A percentile compares a stretch with the other conserved stretches of the same genome.
These are phyloP conservation scores for Scortechinia acanthostroma DNA, from an alignment of 2,329 filamentous ascomycete genomes.

Conservation along the genomic window DNA sequence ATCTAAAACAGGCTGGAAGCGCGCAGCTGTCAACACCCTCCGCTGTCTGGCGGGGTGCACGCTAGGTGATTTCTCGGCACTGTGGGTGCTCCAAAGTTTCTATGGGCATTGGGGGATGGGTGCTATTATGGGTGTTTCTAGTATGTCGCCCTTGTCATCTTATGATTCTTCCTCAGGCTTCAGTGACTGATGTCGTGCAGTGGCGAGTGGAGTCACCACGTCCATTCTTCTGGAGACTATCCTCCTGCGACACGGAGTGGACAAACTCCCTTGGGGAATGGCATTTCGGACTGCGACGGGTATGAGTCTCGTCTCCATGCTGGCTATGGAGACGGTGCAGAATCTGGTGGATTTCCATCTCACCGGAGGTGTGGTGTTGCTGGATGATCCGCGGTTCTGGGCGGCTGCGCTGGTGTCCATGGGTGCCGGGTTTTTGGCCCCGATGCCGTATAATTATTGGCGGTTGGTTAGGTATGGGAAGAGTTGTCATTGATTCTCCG, in stretches of 20 bases:
- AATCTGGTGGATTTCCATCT: constrained; percentile 46
- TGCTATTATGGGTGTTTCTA: constrained; percentile 41
- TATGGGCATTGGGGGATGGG: constrained; percentile 35
- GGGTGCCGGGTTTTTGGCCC: constrained; percentile 34
- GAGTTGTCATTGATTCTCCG: constrained; percentile 35
- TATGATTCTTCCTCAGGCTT: no score
- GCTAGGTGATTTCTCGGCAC: constrained; percentile 42
- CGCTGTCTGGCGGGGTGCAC: constrained; percentile 48
- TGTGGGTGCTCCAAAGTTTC: constrained; percentile 43
- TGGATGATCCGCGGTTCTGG: constrained; percentile 42
- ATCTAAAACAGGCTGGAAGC: constrained; percentile 28
- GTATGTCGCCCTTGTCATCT: constrained; percentile 20
- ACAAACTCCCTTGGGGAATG: constrained; percentile 32
- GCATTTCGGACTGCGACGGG: constrained; percentile 43
- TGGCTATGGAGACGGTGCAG: constrained; percentile 47
- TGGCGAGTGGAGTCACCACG: constrained; percentile 39
- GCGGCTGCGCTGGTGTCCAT: constrained; percentile 34
- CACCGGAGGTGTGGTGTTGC: constrained; percentile 37
- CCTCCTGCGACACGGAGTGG: constrained; percentile 36
- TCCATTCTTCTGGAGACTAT: constrained; percentile 43
- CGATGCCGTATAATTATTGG: constrained; percentile 43
- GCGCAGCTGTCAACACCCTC: constrained; percentile 43
- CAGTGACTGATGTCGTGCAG: constrained; percentile 23
- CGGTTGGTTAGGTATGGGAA: constrained; percentile 38
- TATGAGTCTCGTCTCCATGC: constrained; percentile 52